Evolutionary conservation across 2,329 filamentous ascomycete species (phyloP).

Genomic region (Verticillium zaregamsianum): DNA sequence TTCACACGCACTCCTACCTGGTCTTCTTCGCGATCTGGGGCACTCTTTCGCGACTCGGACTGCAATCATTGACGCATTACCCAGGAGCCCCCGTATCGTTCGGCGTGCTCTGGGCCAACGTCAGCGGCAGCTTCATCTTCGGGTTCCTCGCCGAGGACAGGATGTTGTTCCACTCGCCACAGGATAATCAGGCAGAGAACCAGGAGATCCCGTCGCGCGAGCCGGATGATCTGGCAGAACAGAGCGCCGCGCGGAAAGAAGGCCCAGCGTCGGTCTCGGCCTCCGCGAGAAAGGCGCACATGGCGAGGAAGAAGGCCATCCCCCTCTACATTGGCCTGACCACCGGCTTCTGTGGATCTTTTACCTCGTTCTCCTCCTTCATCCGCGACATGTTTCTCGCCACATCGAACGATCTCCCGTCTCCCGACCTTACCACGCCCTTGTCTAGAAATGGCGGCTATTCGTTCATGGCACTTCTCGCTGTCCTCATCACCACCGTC

Average conservation of each 20-base stretch:
- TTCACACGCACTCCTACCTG: constrained; percentile 77
- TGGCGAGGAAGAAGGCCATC: constrained; percentile 74
- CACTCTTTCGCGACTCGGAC: constrained; percentile 75
- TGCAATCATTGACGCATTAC: constrained; percentile 77
- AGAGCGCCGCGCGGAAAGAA: constrained; percentile 3
- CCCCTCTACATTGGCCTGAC: constrained; percentile 84
- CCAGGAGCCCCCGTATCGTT: constrained; percentile 71
- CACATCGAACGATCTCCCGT: constrained; percentile 66
- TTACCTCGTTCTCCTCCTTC: constrained; percentile 87
- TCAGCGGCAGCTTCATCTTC: constrained; percentile 75
- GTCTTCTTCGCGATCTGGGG: constrained; percentile 82
- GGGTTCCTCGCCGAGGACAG: constrained; percentile 81
- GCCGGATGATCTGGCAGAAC: not conserved
- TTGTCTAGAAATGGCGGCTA: constrained; percentile 65
- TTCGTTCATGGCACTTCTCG: constrained; percentile 76
- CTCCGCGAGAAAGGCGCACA: constrained; percentile 52
- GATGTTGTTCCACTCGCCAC: constrained; percentile 56
- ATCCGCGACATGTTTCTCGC: constrained; percentile 77
- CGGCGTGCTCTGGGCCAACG: constrained; percentile 80
- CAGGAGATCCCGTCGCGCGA: not conserved
- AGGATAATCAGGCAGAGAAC: not conserved
- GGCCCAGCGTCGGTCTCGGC: constrained; percentile 27
- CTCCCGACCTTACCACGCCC: constrained; percentile 23
- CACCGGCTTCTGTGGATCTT: constrained; percentile 84
- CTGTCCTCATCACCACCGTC: constrained; percentile 69